Conservation (phyloP, 768 basidiomycete species). For the Strobilomyces confusus region DNA sequence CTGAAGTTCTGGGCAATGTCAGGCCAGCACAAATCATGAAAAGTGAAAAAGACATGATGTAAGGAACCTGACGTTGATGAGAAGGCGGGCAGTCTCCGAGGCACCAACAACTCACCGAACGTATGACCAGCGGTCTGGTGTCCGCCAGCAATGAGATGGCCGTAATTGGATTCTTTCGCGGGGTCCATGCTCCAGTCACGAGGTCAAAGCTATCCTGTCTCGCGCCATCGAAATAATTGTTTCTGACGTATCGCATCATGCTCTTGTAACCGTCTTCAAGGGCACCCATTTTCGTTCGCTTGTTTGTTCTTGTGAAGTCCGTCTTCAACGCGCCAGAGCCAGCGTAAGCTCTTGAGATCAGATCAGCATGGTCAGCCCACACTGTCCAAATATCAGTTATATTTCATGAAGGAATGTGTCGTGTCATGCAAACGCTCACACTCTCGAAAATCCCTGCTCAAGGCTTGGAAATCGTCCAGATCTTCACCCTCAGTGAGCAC, state of each 20-base stretch:
- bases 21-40: conserved; percentile 88
- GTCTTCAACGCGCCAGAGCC: conserved; percentile 96
- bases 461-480: conserved; percentile 78
- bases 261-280: conserved; percentile 88
- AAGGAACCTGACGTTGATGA: conserved; percentile 66
- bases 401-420: not conserved
- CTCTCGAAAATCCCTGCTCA: conserved; percentile 83
- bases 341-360: conserved; percentile 84
- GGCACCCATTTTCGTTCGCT: conserved; percentile 73
- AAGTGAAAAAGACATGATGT: conserved; percentile 70
- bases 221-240: conserved; percentile 95
- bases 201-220: conserved; percentile 94
- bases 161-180: conserved; percentile 69
- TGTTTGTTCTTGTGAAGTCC: conserved; percentile 93
- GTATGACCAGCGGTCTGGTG: conserved; percentile 73
- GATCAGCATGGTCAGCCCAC: conserved; percentile 97
- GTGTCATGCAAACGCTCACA: conserved; percentile 46
- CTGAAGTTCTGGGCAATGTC: conserved; percentile 81
- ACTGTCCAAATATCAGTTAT: conserved; percentile 45
- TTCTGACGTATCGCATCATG: conserved; percentile 81
- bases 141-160: conserved; percentile 73
- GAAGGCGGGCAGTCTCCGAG: not conserved
- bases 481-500: conserved; percentile 65
- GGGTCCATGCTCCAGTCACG: conserved; percentile 86
- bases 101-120: conserved; percentile 58